These are phyloP conservation scores for Penicillium hesseltinei DNA, from an alignment of 2,329 filamentous ascomycete species.

Conservation along the genomic window DNA sequence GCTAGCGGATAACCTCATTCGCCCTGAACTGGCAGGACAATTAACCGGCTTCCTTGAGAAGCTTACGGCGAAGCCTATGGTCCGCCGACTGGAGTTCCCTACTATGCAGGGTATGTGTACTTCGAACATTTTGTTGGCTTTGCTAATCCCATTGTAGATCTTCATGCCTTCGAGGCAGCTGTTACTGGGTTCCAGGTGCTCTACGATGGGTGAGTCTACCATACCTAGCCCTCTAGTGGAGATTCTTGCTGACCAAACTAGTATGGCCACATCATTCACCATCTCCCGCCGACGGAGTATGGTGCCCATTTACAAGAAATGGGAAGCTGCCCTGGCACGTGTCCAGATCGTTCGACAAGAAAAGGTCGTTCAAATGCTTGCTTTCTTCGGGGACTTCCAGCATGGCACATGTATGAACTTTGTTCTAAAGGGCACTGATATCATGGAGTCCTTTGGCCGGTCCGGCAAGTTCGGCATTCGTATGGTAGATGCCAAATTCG, in stretches of 20 bases:
- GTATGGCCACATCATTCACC: constrained; percentile 69
- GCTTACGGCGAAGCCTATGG: constrained; percentile 59
- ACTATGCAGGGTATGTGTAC: constrained; percentile 45
- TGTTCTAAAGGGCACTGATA: constrained; percentile 76
- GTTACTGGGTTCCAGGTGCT: constrained; percentile 77
- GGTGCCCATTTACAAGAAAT: constrained; percentile 90
- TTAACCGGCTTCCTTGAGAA: constrained; percentile 63
- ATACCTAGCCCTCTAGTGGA: constrained; percentile 3
- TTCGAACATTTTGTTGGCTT: neutral
- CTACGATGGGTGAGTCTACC: constrained; percentile 57
- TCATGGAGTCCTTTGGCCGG: constrained; percentile 68
- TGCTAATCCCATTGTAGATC: constrained; percentile 46
- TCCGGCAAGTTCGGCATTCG: constrained; percentile 69
- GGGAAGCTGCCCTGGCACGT: constrained; percentile 77
- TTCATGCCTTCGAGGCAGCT: constrained; percentile 76
- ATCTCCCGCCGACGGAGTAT: constrained; percentile 85
- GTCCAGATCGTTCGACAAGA: constrained; percentile 78
- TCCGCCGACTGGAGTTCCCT: constrained; percentile 70
- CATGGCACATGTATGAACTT: constrained; percentile 90
- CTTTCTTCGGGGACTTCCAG: constrained; percentile 84
- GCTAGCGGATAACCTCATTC: constrained; percentile 65
- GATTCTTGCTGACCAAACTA: constrained; percentile 11
- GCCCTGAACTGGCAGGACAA: constrained; percentile 61
- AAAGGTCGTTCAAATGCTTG: constrained; percentile 72
- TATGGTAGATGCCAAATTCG: constrained; percentile 88